phyloP scores from a whole-genome alignment of 805 yeast genomes.

The Starmerella roubikii region DNA sequence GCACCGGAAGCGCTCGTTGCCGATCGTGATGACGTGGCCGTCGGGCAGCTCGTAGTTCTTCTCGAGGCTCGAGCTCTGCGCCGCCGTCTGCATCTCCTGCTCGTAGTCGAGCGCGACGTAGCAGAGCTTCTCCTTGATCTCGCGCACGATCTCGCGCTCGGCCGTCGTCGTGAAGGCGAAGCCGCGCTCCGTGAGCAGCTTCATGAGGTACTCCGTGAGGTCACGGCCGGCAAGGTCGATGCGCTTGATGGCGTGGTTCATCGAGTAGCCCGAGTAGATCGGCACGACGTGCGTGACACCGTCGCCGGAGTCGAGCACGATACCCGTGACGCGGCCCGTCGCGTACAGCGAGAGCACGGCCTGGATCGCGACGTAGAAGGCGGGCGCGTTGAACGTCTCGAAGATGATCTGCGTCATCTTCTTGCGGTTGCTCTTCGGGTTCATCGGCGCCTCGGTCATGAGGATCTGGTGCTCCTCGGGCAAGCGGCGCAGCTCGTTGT shows the following conservation, averaged over 20 bases:
- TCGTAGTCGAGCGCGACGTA: conserved; percentile 98
- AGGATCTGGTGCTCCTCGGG: conserved; percentile 99
- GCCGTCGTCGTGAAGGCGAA: conserved; percentile 97
- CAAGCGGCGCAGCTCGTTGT: conserved; percentile 99
- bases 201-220: conserved; percentile 97
- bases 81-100: conserved; percentile 98
- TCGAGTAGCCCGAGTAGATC: conserved; percentile 98
- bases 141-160: conserved; percentile 91
- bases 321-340: conserved; percentile 99
- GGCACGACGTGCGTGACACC: conserved; percentile 99
- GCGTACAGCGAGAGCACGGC: conserved; percentile 97
- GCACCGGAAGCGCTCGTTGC: conserved; percentile 99
- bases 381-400: conserved; percentile 99
- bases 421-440: conserved; percentile 99
- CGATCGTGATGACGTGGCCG: conserved; percentile 98
- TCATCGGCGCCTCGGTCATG: conserved; percentile 99
- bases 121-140: conserved; percentile 96
- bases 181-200: conserved; percentile 97
- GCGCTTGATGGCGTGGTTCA: conserved; percentile 98
- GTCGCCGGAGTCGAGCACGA: conserved; percentile 98
- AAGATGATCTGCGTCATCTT: conserved; percentile 99
- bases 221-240: conserved; percentile 99
- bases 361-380: conserved; percentile 97
- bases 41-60: conserved; percentile 99
- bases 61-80: conserved; percentile 95